Evolutionary conservation across 2,329 filamentous ascomycete genomes (phyloP).

Genomic region (Fusarium torreyae): DNA sequence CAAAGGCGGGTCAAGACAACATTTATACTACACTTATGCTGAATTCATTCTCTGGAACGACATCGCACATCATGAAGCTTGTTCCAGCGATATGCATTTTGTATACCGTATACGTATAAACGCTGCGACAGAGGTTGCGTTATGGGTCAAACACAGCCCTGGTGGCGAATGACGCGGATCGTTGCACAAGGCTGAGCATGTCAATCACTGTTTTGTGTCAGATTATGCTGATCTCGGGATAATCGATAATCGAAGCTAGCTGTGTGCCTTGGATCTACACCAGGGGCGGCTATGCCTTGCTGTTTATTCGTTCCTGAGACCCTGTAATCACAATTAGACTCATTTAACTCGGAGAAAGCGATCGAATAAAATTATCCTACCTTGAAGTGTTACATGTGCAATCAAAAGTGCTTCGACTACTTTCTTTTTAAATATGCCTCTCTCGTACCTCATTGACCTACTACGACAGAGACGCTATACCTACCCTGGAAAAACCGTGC

Average conservation of each 20-base stretch:
- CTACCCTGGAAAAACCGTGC: slow-evolving; percentile 27
- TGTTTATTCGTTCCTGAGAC: slow-evolving; percentile 7
- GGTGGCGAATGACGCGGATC: background rate
- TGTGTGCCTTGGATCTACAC: slow-evolving; percentile 20
- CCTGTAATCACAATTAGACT: background rate
- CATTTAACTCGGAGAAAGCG: background rate
- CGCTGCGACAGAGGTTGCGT: background rate
- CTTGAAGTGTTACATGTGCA: background rate
- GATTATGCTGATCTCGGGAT: slow-evolving; percentile 24
- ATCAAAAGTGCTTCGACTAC: background rate
- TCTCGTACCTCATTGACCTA: slow-evolving; percentile 3
- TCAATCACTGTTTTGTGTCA: background rate
- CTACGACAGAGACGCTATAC: slow-evolving; percentile 21
- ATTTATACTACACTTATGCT: background rate
- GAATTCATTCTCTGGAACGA: background rate
- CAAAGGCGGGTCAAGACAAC: background rate
- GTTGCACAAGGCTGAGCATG: slow-evolving; percentile 32
- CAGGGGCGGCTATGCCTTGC: background rate
- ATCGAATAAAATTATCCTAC: slow-evolving; percentile 3
- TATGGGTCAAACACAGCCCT: slow-evolving; percentile 10
- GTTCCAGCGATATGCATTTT: background rate
- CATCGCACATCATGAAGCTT: background rate
- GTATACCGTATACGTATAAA: slow-evolving; percentile 2
- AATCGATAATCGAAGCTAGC: background rate
- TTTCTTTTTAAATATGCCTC: background rate